Percentiles rank a stretch among this genome's conserved stretches.
These are phyloP conservation scores for Podospora bellae-mahoneyi DNA, from an alignment of 495 filamentous ascomycete genomes.

Conservation along the genomic window DNA sequence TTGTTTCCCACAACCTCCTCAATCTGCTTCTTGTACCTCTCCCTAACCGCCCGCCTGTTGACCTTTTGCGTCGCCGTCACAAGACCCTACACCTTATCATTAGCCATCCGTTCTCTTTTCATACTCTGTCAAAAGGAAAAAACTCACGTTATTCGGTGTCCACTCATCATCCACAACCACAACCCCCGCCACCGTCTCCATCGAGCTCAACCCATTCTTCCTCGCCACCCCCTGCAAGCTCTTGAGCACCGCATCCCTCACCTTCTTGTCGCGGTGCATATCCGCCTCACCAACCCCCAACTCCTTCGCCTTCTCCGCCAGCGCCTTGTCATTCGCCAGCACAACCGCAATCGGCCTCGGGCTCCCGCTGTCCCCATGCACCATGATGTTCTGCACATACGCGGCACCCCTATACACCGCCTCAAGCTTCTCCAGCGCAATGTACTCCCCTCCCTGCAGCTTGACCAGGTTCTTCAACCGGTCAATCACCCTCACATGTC, in stretches of 20 bases:
- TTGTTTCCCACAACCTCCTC: conserved; percentile 38
- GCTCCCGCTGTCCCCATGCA: conserved; percentile 52
- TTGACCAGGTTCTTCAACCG: conserved; percentile 83
- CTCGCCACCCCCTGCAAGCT: conserved; percentile 51
- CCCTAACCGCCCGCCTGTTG: conserved; percentile 52
- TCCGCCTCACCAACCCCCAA: conserved; percentile 49
- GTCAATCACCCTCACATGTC: conserved; percentile 83
- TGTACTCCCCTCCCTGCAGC: conserved; percentile 63
- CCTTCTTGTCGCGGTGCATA: conserved; percentile 42
- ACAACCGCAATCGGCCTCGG: conserved; percentile 57
- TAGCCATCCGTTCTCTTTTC: conserved; percentile 17
- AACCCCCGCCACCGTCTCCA: conserved; percentile 59
- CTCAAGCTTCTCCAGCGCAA: conserved; percentile 65
- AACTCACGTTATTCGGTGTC: conserved; percentile 60
- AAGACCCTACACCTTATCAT: conserved; percentile 45
- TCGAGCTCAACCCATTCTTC: conserved; percentile 49
- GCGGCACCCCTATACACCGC: conserved; percentile 56
- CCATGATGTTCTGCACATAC: conserved; percentile 57
- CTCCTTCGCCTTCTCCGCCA: conserved; percentile 50
- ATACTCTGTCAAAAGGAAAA: neutral
- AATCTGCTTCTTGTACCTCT: conserved; percentile 56
- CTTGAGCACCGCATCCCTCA: conserved; percentile 51
- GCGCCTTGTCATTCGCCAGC: conserved; percentile 51
- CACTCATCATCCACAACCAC: conserved; percentile 63
- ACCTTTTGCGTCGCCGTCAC: conserved; percentile 63